Conservation (phyloP, 768 basidiomycete genomes). For the Psilocybe subaeruginosa region DNA sequence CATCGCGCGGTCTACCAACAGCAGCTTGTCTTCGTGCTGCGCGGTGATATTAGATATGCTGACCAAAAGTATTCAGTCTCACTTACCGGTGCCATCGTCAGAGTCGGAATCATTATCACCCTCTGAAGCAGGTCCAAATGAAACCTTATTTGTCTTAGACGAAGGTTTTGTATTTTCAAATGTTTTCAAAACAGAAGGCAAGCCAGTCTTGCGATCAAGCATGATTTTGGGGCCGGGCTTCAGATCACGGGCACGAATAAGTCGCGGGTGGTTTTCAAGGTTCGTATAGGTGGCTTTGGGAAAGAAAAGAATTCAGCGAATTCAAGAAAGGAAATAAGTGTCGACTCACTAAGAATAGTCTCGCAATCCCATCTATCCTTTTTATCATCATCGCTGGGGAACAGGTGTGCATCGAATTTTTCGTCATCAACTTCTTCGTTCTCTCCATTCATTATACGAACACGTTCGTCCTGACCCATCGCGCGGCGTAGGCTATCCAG, state of each 20-base stretch:
- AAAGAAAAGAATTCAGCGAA: constrained; percentile 10
- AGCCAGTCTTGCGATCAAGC: constrained; percentile 77
- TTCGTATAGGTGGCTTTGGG: constrained; percentile 90
- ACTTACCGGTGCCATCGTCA: constrained; percentile 26
- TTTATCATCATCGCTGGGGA: constrained; percentile 54
- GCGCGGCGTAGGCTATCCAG: constrained; percentile 78
- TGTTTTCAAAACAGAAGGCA: constrained; percentile 57
- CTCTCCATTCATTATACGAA: constrained; percentile 45
- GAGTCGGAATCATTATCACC: constrained; percentile 32
- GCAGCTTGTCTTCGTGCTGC: constrained; percentile 53
- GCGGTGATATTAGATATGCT: constrained; percentile 17
- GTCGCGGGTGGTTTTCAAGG: constrained; percentile 92
- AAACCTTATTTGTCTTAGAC: constrained; percentile 19
- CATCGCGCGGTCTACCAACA: constrained; percentile 70
- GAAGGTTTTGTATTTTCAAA: constrained; percentile 11
- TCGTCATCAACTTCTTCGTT: constrained; percentile 55
- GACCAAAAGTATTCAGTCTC: not conserved
- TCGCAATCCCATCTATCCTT: constrained; percentile 95
- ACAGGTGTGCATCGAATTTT: constrained; percentile 30
- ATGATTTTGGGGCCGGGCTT: constrained; percentile 63
- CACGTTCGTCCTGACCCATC: constrained; percentile 69
- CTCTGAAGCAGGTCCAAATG: constrained; percentile 18
- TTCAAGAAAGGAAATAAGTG: not conserved
- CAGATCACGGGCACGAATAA: constrained; percentile 71
- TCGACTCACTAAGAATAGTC: constrained; percentile 83